Conservation (phyloP, 176 grass and related monocot species). For the Guadua angustifolia region DNA sequence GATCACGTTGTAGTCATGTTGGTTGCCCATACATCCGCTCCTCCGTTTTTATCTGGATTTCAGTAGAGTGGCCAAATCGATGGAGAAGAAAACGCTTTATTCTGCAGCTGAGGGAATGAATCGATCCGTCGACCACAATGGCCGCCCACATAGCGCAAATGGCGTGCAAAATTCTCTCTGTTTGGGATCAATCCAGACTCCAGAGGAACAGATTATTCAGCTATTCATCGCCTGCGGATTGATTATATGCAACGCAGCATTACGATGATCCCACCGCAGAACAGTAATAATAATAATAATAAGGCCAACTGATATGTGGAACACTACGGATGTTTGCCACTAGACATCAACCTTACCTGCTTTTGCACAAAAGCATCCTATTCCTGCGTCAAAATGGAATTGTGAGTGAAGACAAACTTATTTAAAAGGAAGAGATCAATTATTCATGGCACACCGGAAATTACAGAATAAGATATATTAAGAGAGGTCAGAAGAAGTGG, state of each 20-base stretch:
- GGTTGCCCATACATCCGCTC: neutral
- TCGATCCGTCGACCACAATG: neutral
- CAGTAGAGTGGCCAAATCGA: neutral
- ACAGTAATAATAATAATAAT: neutral
- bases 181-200: neutral
- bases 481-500: neutral
- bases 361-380: neutral
- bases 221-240: neutral
- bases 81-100: neutral
- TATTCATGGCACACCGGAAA: neutral
- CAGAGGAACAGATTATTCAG: conserved; percentile 17
- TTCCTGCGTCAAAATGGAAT: neutral
- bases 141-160: neutral
- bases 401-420: neutral
- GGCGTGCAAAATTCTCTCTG: neutral
- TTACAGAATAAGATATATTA: neutral
- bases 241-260: neutral
- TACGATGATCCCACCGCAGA: neutral
- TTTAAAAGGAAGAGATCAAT: neutral
- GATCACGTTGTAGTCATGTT: neutral
- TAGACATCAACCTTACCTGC: neutral
- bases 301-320: neutral
- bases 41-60: neutral
- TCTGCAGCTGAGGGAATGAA: neutral
- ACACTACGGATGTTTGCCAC: too few species aligned